Percentiles rank a stretch among this genome's conserved stretches.
phyloP scores from a whole-genome alignment of 768 basidiomycete genomes.

The Paxillus rubicundulus region DNA sequence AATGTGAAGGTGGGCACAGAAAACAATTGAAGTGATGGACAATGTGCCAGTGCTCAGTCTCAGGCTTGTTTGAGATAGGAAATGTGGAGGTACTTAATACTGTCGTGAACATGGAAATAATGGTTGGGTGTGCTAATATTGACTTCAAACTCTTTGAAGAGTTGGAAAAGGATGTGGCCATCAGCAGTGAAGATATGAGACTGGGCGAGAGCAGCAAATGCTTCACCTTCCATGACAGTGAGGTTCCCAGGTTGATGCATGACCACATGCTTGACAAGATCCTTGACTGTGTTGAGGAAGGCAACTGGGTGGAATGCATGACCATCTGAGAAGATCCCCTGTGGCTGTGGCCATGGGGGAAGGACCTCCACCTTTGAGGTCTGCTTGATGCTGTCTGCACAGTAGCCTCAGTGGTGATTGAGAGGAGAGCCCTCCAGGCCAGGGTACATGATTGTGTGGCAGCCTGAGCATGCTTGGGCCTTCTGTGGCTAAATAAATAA shows the following conservation, averaged over 20 bases:
- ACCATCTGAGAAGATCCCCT: slow-evolving; percentile 1
- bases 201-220: not conserved
- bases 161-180: not conserved
- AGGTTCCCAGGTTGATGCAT: not conserved
- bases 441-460: slow-evolving; percentile 13
- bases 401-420: slow-evolving; percentile 7
- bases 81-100: not conserved
- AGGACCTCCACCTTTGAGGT: not conserved
- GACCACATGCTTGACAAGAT: not conserved
- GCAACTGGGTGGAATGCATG: not conserved
- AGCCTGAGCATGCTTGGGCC: slow-evolving; percentile 2
- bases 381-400: not conserved
- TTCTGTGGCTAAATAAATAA: not conserved
- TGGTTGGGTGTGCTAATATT: not conserved
- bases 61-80: not conserved
- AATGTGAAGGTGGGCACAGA: no score
- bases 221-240: not conserved
- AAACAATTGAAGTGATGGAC: no score
- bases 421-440: slow-evolving; percentile 3
- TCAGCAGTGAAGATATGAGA: not conserved
- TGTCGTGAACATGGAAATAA: not conserved
- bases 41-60: no score
- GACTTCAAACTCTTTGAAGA: not conserved
- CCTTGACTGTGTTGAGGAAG: not conserved
- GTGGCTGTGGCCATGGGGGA: slow-evolving; percentile 8